Conservation (phyloP, 805 yeast species). For the Pichia membranifaciens region DNA sequence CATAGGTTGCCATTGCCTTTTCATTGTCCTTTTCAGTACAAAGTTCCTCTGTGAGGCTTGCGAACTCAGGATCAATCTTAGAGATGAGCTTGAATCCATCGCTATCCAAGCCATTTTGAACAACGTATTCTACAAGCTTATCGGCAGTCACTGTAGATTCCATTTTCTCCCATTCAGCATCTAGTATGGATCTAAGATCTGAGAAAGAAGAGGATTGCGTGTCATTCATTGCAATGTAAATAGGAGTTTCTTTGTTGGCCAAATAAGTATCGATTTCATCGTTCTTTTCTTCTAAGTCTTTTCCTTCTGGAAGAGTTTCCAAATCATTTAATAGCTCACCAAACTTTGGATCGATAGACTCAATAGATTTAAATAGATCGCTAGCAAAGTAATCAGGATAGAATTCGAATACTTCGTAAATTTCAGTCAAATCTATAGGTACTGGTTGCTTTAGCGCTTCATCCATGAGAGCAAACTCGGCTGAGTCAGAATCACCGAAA, state of each 20-base stretch:
- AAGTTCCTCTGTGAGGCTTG: conserved; percentile 11
- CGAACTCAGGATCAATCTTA: conserved; percentile 23
- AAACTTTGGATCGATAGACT: conserved; percentile 22
- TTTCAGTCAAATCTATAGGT: conserved; percentile 24
- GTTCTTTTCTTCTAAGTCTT: conserved; percentile 17
- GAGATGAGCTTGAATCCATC: conserved; percentile 21
- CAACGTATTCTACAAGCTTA: conserved; percentile 21
- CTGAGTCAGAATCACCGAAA: conserved; percentile 20
- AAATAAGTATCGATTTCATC: conserved; percentile 19
- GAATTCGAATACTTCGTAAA: conserved; percentile 23
- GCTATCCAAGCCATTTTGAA: conserved; percentile 21
- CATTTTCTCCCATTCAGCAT: conserved; percentile 19
- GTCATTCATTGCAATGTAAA: conserved; percentile 23
- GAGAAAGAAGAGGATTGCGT: conserved; percentile 15
- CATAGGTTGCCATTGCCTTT: conserved; percentile 16
- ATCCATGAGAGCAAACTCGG: conserved; percentile 18
- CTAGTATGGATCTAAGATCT: conserved; percentile 15
- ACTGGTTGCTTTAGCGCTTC: conserved; percentile 21
- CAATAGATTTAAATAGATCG: conserved; percentile 15
- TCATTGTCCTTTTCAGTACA: conserved; percentile 14
- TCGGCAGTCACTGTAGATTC: conserved; percentile 19
- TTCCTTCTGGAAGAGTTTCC: conserved; percentile 23
- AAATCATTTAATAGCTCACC: conserved; percentile 18
- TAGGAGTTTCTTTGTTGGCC: conserved; percentile 15
- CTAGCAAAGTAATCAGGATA: conserved; percentile 21